phyloP scores from a whole-genome alignment of 73 alveolate genomes.

The Diophrys sp. region DNA sequence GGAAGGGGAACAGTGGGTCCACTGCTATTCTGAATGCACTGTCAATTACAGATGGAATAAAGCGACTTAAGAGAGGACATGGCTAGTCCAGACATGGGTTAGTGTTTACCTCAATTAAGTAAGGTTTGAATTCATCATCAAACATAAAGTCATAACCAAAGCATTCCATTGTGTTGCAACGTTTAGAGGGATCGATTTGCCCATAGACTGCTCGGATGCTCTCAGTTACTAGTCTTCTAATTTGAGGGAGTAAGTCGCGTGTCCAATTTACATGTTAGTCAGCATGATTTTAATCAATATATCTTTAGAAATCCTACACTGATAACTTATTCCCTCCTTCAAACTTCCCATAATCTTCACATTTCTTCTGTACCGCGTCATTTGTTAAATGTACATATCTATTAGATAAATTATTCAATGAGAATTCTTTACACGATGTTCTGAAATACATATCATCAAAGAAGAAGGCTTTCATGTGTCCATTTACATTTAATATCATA shows the following conservation, averaged over 20 bases:
- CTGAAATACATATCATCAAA: constrained; percentile 82
- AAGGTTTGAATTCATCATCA: constrained; percentile 84
- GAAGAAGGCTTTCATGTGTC: constrained; percentile 23
- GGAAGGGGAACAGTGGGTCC: constrained; percentile 53
- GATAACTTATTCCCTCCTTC: constrained; percentile 95
- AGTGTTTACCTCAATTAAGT: constrained; percentile 92
- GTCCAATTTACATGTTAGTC: constrained; percentile 48
- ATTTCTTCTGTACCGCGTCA: constrained; percentile 93
- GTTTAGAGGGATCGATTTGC: constrained; percentile 76
- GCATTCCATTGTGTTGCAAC: constrained; percentile 77
- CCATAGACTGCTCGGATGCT: constrained; percentile 68
- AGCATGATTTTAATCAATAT: constrained; percentile 67
- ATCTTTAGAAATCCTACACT: constrained; percentile 77
- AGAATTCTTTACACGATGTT: constrained; percentile 75
- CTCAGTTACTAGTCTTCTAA: constrained; percentile 77
- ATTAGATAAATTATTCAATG: constrained; percentile 52
- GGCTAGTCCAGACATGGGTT: constrained; percentile 93
- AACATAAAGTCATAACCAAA: constrained; percentile 97
- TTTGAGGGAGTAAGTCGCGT: constrained; percentile 75
- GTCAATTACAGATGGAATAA: constrained; percentile 64
- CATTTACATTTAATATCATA: constrained; percentile 23
- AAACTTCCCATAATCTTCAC: constrained; percentile 90
- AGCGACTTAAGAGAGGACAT: constrained; percentile 80
- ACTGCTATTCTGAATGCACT: constrained; percentile 41
- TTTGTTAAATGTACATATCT: constrained; percentile 90